phyloP scores from a whole-genome alignment of 768 basidiomycete species.

The Chalciporus chontae region DNA sequence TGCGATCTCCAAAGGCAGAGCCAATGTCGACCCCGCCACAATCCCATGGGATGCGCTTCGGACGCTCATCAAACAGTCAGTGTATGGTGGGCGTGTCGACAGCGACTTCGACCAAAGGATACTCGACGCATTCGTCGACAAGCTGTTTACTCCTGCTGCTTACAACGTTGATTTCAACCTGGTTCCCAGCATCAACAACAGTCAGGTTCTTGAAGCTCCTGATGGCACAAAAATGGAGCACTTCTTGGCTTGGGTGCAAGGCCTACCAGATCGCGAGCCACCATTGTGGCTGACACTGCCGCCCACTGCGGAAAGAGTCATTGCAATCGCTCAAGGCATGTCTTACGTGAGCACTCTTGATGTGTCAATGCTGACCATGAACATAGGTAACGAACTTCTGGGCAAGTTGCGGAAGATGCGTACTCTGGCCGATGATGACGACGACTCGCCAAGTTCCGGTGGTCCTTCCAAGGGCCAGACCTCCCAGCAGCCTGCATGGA shows the following conservation, averaged over 20 bases:
- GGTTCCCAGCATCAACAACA: slow-evolving; percentile 60
- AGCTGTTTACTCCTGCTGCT: slow-evolving; percentile 79
- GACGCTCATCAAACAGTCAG: slow-evolving; percentile 89
- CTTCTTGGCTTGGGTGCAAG: slow-evolving; percentile 87
- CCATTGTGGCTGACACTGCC: slow-evolving; percentile 94
- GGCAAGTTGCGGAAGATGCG: slow-evolving; percentile 92
- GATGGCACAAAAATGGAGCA: slow-evolving; percentile 93
- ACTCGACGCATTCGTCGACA: slow-evolving; percentile 90
- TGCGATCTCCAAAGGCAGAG: slow-evolving; percentile 74
- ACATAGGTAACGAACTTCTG: slow-evolving; percentile 73
- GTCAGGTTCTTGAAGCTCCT: slow-evolving; percentile 63
- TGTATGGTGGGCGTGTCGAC: slow-evolving; percentile 93
- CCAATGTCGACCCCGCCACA: slow-evolving; percentile 86
- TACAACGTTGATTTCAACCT: slow-evolving; percentile 94
- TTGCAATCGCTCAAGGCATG: slow-evolving; percentile 87
- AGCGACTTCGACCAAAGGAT: slow-evolving; percentile 94
- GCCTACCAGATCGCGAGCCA: slow-evolving; percentile 88
- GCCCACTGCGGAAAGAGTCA: slow-evolving; percentile 86
- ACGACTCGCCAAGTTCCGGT: slow-evolving; percentile 50
- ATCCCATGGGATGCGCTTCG: slow-evolving; percentile 98
- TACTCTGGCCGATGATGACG: slow-evolving; percentile 82
- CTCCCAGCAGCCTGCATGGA: slow-evolving; percentile 89
- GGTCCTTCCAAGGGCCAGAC: slow-evolving; percentile 60
- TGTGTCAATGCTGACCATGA: slow-evolving; percentile 4
- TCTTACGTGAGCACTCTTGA: not conserved